Conservation (phyloP, 192 early-diverging fungal species). For the Rhizophagus prolifer region DNA sequence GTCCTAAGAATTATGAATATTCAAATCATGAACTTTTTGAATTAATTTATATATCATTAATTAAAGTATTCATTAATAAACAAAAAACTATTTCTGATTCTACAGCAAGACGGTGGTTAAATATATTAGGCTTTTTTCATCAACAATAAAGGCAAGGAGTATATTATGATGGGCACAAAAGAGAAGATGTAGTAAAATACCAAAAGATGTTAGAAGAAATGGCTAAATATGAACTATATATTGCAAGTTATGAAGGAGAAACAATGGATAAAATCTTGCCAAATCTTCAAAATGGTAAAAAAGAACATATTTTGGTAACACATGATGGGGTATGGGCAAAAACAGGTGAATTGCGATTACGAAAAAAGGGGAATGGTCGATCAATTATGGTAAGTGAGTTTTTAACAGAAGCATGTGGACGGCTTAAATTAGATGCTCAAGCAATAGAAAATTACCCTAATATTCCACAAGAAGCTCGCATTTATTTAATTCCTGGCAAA, state of each 20-base stretch:
- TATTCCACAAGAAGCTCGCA: no score
- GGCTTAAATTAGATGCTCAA: neutral
- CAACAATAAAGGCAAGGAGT: neutral
- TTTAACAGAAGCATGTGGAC: neutral
- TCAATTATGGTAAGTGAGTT: slow-evolving; percentile 9
- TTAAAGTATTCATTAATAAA: no score
- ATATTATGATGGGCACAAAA: slow-evolving; percentile 18
- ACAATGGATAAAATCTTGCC: neutral
- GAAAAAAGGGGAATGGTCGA: slow-evolving; percentile 1
- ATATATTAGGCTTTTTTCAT: neutral
- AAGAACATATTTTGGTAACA: neutral
- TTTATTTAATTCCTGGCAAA: no score
- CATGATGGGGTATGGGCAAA: neutral
- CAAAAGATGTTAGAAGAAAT: neutral
- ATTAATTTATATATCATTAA: no score
- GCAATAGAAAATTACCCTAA: neutral
- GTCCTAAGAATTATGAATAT: no score
- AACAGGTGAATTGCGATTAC: neutral
- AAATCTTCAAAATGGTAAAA: neutral
- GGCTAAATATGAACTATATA: neutral
- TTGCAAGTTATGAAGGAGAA: neutral
- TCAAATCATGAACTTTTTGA: no score
- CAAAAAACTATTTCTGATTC: no score
- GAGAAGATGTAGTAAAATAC: neutral
- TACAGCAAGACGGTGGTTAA: neutral